Evolutionary conservation across 208 protist genomes (phyloP), one percentile per base, ranked within the genome.

Genomic region (Porcisia hertigi): DNA sequence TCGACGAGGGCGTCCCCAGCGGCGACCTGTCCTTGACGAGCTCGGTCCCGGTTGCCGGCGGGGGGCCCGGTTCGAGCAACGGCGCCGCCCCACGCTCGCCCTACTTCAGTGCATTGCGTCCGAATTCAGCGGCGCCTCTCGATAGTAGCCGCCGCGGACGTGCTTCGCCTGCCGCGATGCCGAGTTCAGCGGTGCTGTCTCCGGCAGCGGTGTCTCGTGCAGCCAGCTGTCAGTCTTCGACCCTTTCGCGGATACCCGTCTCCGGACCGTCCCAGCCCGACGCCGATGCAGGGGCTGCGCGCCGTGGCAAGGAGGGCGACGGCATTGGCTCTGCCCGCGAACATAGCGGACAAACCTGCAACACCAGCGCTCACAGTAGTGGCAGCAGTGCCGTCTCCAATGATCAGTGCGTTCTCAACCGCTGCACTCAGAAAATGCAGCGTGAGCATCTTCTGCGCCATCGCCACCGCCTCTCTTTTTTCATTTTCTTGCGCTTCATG

Each of bases 401-500:
- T 0, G 62, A 49, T n/a, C 71, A 73, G 65, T 76, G 69, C 75
- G 80, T 74, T 8, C 53, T 53, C 36, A 76, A 80, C 62, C 64
- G 74, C 75, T 74, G 76, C 59, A 55, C 71, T 58, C 75, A 77
- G 55, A 65, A 71, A 64, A 69, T 82, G 39, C 65, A 74, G 73
- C 78, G 71, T n/a, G 77, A 82, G 67, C 53, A 34, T 34, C 36
- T 73, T 58, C 71, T 80, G 63, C 77, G 73, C 1, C 69, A 79
- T 55, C 77, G 81, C 58, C 75, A 75, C n/a, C 66, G 52, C 3
- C 62, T 74, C 12, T 62, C 65, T 39, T 69, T 86, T 57, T 77
- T 73, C 58, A 76, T 77, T 55, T 84, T 86, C 55, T 11, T 86
- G 47, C 73, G 77, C 34, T 90, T 88, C 58, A 85, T 92, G 81